Conservation (phyloP, 768 basidiomycete genomes). For the Coprinopsis marcescibilis region DNA sequence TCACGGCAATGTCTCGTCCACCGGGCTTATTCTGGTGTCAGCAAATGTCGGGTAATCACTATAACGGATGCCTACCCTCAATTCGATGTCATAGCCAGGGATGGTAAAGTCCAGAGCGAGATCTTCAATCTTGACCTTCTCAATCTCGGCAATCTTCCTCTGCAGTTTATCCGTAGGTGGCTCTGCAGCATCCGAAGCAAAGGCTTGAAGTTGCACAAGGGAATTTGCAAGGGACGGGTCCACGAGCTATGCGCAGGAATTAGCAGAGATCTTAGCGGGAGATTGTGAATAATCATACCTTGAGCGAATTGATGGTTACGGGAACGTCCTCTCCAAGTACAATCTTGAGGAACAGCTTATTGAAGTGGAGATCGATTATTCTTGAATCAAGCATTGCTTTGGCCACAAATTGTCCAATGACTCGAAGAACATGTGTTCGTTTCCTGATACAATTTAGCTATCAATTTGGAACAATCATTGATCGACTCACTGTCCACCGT, state of each 20-base stretch:
- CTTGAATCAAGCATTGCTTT: constrained; percentile 96
- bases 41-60: not conserved
- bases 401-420: constrained; percentile 94
- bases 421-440: constrained; percentile 77
- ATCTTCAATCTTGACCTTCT: constrained; percentile 72
- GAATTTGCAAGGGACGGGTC: constrained; percentile 85
- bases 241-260: constrained; percentile 62
- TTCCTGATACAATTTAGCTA: constrained; percentile 46
- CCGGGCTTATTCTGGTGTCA: constrained; percentile 45
- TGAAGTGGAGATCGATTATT: constrained; percentile 93
- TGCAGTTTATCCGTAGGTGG: constrained; percentile 51
- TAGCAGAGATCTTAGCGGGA: constrained; percentile 10
- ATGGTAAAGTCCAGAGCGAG: constrained; percentile 94
- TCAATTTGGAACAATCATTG: not conserved
- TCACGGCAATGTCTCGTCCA: constrained; percentile 78
- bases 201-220: constrained; percentile 68
- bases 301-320: constrained; percentile 75
- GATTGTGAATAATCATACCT: constrained; percentile 39
- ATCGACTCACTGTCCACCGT: constrained; percentile 64
- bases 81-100: constrained; percentile 91
- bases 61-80: constrained; percentile 50
- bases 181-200: constrained; percentile 43
- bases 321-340: constrained; percentile 85
- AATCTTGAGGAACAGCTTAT: constrained; percentile 90
- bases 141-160: constrained; percentile 51